phyloP scores from a whole-genome alignment of 768 basidiomycete genomes.

The Kwoniella mangroviensis region DNA sequence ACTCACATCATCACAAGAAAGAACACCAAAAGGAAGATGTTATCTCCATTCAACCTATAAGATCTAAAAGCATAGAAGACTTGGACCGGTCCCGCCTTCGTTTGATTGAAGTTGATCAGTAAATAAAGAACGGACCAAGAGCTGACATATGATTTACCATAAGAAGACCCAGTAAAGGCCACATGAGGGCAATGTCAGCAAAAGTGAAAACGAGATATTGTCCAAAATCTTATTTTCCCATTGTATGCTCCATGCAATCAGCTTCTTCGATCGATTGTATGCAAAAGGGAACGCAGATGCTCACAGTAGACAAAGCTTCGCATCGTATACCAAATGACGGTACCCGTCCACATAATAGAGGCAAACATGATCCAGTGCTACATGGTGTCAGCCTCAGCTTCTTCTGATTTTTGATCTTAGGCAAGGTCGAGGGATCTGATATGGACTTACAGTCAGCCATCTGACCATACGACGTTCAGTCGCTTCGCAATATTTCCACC shows the following conservation, averaged over 20 bases:
- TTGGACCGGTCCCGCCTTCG: not conserved
- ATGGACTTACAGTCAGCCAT: constrained; percentile 11
- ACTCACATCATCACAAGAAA: constrained; percentile 1
- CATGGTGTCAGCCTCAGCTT: not conserved
- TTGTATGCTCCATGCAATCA: not conserved
- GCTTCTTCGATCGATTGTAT: not conserved
- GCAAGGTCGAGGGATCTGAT: no score
- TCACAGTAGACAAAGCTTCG: constrained; percentile 14
- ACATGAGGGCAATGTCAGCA: not conserved
- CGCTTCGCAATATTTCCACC: constrained; percentile 8
- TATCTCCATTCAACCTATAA: not conserved
- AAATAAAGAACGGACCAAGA: not conserved
- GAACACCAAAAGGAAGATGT: not conserved
- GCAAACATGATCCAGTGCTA: constrained; percentile 6
- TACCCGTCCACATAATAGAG: not conserved
- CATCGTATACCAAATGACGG: constrained; percentile 6
- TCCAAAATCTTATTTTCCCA: constrained; percentile 5
- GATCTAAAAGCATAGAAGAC: constrained; percentile 5
- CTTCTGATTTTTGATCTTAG: not conserved
- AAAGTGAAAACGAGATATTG: not conserved
- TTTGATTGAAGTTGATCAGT: not conserved
- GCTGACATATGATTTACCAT: not conserved
- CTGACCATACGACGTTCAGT: not conserved
- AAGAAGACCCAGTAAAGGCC: not conserved
- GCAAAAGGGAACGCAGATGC: not conserved